These are phyloP conservation scores for Dioscorea alata DNA, from an alignment of 106 monocot species.

Conservation along the genomic window DNA sequence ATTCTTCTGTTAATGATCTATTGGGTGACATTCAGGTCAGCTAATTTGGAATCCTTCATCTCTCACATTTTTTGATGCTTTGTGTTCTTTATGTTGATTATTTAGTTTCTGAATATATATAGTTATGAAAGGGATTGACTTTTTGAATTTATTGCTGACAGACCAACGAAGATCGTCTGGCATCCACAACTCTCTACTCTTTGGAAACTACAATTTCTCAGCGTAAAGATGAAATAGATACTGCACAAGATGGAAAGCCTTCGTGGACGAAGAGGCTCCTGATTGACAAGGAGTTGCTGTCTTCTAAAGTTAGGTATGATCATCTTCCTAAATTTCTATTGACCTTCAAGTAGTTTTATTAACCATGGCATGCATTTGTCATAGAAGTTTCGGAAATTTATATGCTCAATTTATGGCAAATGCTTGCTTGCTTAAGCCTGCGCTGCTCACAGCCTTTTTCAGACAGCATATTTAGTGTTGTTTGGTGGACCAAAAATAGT, in stretches of 20 bases:
- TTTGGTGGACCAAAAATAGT: too few species aligned
- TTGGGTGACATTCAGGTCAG: slow-evolving; percentile 57
- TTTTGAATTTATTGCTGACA: slow-evolving; percentile 13
- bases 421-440: too few species aligned
- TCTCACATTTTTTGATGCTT: neutral
- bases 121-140: neutral
- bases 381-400: neutral
- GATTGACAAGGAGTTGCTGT: slow-evolving; percentile 45
- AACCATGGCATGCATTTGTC: neutral
- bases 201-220: slow-evolving; percentile 69
- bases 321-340: neutral
- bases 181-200: slow-evolving; percentile 65
- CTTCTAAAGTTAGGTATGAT: slow-evolving; percentile 75
- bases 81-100: neutral
- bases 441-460: too few species aligned
- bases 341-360: neutral
- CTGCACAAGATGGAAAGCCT: slow-evolving; percentile 44
- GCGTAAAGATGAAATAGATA: slow-evolving; percentile 50
- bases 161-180: slow-evolving; percentile 34
- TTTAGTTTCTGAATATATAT: neutral
- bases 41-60: neutral
- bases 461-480: too few species aligned
- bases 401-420: too few species aligned
- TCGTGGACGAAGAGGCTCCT: slow-evolving; percentile 87
- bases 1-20: slow-evolving; percentile 59